phyloP scores from a whole-genome alignment of 75 land plant species.

The Pinus tabuliformis region DNA sequence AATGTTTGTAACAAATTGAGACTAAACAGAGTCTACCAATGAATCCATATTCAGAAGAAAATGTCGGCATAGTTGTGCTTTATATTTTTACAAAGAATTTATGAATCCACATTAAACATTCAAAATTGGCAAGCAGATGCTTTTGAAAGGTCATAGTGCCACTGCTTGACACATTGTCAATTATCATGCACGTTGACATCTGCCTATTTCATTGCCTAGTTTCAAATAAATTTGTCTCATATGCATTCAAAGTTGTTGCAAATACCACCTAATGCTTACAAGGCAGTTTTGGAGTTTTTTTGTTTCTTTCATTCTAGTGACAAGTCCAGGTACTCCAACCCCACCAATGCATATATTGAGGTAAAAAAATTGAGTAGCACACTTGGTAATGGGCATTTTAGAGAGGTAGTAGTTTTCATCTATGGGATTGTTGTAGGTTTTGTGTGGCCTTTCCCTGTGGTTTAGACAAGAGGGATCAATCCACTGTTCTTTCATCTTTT shows the following conservation, averaged over 20 bases:
- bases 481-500: constrained; percentile 85
- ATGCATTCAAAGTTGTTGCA: background rate
- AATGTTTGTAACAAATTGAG: too few relatives aligned
- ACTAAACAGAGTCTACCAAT: too few relatives aligned
- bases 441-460: constrained; percentile 47
- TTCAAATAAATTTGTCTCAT: constrained; percentile 16
- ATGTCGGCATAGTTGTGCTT: too few relatives aligned
- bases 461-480: constrained; percentile 9
- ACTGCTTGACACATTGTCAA: too few relatives aligned
- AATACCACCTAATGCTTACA: constrained; percentile 36
- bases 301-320: constrained; percentile 42
- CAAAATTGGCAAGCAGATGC: too few relatives aligned
- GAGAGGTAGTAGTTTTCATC: constrained; percentile 43
- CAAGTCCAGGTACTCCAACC: constrained; percentile 59
- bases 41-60: too few relatives aligned
- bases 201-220: constrained; percentile 8
- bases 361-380: constrained; percentile 28
- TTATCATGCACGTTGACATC: too few relatives aligned
- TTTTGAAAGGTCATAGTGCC: too few relatives aligned
- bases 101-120: too few relatives aligned
- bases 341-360: constrained; percentile 37
- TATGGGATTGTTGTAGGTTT: constrained; percentile 40
- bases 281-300: constrained; percentile 43
- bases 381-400: constrained; percentile 48
- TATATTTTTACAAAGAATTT: too few relatives aligned